Evolutionary conservation across 169 alveolate genomes (phyloP).

Genomic region (Cryptosporidium sp.): DNA sequence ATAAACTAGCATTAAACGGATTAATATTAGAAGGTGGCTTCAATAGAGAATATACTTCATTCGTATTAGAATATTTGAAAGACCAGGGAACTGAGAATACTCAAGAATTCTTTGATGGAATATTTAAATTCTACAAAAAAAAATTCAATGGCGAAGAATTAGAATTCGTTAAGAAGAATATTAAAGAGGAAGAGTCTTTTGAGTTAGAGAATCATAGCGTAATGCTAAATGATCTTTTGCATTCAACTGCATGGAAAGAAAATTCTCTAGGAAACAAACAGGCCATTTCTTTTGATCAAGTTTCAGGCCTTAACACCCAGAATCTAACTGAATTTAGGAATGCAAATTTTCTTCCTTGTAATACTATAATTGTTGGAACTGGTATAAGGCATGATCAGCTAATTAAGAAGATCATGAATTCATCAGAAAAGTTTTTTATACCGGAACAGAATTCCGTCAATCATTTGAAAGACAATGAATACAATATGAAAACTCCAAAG

Average conservation of each 20-base stretch:
- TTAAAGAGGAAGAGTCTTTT: not conserved
- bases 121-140: conserved; percentile 25
- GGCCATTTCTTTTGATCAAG: not conserved
- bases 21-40: not conserved
- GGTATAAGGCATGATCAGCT: conserved; percentile 27
- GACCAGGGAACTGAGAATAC: not conserved
- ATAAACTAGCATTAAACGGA: conserved; percentile 30
- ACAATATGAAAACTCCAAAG: not conserved
- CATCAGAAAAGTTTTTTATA: not conserved
- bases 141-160: conserved; percentile 3
- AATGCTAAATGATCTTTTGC: conserved; percentile 20
- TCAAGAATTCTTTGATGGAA: conserved; percentile 9
- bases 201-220: not conserved
- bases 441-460: not conserved
- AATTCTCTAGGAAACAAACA: conserved; percentile 19
- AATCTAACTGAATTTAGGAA: conserved; percentile 11
- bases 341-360: conserved; percentile 5
- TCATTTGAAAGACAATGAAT: not conserved
- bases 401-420: conserved; percentile 9
- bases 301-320: not conserved
- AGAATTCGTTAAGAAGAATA: conserved; percentile 2
- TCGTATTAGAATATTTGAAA: conserved; percentile 31
- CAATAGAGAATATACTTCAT: conserved; percentile 24
- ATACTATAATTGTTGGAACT: conserved; percentile 29
- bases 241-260: conserved; percentile 63